Percentiles rank a stretch among this genome's conserved stretches.
phyloP scores from a whole-genome alignment of 768 basidiomycete genomes.

The Phylloporus scabripes region DNA sequence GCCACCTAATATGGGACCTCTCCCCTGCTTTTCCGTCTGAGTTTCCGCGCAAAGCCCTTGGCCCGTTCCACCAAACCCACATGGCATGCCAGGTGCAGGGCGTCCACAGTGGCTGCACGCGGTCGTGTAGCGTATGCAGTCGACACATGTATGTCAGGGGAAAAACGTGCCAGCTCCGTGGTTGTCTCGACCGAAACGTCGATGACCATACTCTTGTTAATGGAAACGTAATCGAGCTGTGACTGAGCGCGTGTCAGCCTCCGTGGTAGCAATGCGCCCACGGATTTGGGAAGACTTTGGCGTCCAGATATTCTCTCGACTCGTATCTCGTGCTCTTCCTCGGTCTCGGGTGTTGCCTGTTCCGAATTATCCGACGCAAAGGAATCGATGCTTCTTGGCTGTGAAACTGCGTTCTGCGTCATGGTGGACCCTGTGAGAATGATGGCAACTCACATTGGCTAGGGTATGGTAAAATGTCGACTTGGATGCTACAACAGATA shows the following conservation, averaged over 20 bases:
- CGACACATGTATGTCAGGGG: slow-evolving; percentile 8
- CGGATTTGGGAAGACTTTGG: slow-evolving; percentile 20
- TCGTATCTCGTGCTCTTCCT: slow-evolving; percentile 46
- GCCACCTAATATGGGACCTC: slow-evolving; percentile 9
- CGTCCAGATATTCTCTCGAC: slow-evolving; percentile 44
- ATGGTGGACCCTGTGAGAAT: slow-evolving; percentile 3
- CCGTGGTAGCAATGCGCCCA: slow-evolving; percentile 41
- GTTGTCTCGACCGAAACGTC: slow-evolving; percentile 47
- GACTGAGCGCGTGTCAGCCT: slow-evolving; percentile 42
- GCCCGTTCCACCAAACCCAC: slow-evolving; percentile 34
- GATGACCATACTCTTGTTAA: slow-evolving; percentile 35
- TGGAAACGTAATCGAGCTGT: slow-evolving; percentile 30
- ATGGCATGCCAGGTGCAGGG: slow-evolving; percentile 16
- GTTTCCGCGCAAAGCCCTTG: slow-evolving; percentile 39
- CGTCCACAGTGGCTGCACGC: slow-evolving; percentile 32
- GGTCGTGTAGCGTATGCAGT: slow-evolving; percentile 20
- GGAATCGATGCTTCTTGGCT: slow-evolving; percentile 44
- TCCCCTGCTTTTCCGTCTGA: slow-evolving; percentile 36
- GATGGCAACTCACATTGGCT: slow-evolving; percentile 32
- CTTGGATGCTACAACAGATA: slow-evolving; percentile 38
- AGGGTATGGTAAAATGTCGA: slow-evolving; percentile 45
- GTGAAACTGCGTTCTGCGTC: slow-evolving; percentile 10
- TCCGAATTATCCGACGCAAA: slow-evolving; percentile 36
- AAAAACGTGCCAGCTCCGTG: slow-evolving; percentile 7
- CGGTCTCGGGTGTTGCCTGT: slow-evolving; percentile 32